Conservation (phyloP, 176 grass and related monocot genomes). For the Avena sativa region DNA sequence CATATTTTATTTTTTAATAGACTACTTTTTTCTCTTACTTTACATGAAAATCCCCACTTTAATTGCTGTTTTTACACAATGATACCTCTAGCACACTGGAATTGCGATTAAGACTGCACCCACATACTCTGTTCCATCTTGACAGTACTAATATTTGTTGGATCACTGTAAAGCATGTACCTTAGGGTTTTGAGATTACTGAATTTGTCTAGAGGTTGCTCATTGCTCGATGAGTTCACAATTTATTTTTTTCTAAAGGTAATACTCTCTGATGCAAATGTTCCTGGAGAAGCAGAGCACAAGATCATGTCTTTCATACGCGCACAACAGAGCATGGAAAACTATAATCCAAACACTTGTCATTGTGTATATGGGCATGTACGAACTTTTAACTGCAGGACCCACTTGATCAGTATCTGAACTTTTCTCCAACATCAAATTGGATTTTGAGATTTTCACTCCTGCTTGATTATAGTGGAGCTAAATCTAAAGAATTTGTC, state of each 20-base stretch:
- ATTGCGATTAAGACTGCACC: background rate
- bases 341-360: slow-evolving; percentile 78
- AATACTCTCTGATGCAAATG: slow-evolving; percentile 99
- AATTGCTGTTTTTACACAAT: background rate
- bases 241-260: slow-evolving; percentile 61
- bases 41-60: background rate
- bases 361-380: slow-evolving; percentile 93
- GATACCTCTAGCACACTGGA: background rate
- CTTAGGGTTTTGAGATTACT: background rate
- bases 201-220: background rate
- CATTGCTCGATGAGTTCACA: background rate
- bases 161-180: background rate
- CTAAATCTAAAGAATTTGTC: background rate
- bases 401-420: background rate
- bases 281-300: slow-evolving; percentile 98
- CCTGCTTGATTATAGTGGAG: background rate
- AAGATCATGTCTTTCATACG: slow-evolving; percentile 98
- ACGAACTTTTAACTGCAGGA: background rate
- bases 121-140: background rate
- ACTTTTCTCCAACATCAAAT: background rate
- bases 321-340: slow-evolving; percentile 65
- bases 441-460: background rate
- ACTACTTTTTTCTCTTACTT: background rate
- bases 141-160: background rate
- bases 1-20: background rate